Evolutionary conservation across 306 rosid species (phyloP).

Genomic region (Prunus persica): DNA sequence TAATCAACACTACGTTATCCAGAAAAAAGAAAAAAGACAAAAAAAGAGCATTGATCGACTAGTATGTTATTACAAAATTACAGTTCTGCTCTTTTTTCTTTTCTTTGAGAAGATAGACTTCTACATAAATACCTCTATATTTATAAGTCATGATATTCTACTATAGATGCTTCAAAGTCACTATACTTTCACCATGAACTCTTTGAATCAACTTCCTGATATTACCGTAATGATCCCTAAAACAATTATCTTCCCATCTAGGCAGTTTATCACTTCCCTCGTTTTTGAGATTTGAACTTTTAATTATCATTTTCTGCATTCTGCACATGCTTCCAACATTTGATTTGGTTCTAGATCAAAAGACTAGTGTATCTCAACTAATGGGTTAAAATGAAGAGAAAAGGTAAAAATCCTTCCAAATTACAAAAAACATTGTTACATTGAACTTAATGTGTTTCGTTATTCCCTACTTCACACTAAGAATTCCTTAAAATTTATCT

Average conservation of each 20-base stretch:
- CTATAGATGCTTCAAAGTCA: not conserved
- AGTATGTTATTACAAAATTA: not conserved
- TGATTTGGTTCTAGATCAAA: slow-evolving; percentile 2
- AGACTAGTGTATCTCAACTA: not conserved
- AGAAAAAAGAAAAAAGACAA: not conserved
- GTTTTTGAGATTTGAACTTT: not conserved
- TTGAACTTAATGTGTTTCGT: not conserved
- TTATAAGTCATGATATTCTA: not conserved
- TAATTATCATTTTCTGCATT: not conserved
- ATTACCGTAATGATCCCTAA: not conserved
- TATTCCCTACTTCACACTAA: not conserved
- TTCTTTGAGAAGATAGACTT: not conserved
- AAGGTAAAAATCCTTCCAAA: not conserved
- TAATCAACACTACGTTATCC: not conserved
- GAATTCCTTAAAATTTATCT: not conserved
- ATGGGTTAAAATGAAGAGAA: not conserved
- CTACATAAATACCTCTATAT: not conserved
- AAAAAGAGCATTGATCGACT: not conserved
- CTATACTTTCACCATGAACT: not conserved
- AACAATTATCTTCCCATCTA: not conserved
- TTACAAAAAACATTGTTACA: not conserved
- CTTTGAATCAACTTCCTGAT: slow-evolving; percentile 1
- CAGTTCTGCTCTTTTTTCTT: not conserved
- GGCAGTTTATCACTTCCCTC: not conserved
- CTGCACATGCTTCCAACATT: not conserved